Conservation (phyloP, 495 filamentous ascomycete genomes). For the Glarea lozoyensis region DNA sequence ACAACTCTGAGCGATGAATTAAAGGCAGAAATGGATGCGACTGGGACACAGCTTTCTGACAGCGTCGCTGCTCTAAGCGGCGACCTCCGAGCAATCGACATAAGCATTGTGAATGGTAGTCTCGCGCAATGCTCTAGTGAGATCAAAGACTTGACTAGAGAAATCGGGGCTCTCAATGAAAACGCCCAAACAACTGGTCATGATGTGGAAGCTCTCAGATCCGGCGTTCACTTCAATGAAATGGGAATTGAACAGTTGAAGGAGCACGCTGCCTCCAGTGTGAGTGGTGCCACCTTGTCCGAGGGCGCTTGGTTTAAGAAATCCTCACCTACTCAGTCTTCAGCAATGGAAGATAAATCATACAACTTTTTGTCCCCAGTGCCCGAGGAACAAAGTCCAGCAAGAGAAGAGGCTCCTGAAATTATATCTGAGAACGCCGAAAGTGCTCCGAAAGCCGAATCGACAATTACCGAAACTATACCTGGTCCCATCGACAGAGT, state of each 20-base stretch:
- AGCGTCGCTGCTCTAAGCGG: conserved; percentile 4
- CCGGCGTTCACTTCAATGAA: conserved; percentile 7
- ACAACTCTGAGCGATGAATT: conserved; percentile 15
- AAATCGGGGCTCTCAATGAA: conserved; percentile 5
- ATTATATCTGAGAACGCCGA: too few species aligned
- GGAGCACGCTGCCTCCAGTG: neutral
- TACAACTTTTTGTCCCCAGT: neutral
- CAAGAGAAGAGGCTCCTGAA: neutral
- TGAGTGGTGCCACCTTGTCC: neutral
- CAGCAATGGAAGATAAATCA: neutral
- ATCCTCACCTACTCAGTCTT: neutral
- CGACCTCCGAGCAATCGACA: conserved; percentile 10
- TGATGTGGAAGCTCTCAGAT: neutral
- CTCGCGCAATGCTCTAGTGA: conserved; percentile 1
- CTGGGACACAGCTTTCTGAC: conserved; percentile 9
- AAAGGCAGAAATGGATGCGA: conserved; percentile 18
- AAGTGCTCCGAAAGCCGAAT: too few species aligned
- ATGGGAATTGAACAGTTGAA: conserved; percentile 5
- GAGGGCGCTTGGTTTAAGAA: conserved; percentile 1
- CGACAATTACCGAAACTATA: too few species aligned
- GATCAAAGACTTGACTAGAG: conserved; percentile 1
- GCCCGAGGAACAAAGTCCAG: neutral
- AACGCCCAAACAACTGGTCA: neutral
- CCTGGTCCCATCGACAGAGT: too few species aligned
- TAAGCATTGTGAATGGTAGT: neutral